A percentile compares a stretch with the other conserved stretches of the same genome.
Conservation (phyloP, 1,284 basidiomycete genomes). For the Ustilago bromivora region DNA sequence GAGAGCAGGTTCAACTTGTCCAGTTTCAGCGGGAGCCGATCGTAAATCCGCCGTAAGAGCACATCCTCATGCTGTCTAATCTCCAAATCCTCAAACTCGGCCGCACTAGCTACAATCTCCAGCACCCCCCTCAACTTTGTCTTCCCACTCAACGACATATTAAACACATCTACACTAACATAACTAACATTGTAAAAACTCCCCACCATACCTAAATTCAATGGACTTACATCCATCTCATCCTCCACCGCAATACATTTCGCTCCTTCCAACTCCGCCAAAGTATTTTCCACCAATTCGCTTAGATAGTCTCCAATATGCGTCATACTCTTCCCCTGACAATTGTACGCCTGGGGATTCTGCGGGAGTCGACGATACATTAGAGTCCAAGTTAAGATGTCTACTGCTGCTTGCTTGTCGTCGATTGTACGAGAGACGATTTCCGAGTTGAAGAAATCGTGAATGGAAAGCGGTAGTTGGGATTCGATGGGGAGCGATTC, state of each 20-base stretch:
- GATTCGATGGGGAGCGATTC: slow-evolving; percentile 97
- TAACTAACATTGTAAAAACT: slow-evolving; percentile 79
- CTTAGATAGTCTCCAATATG: slow-evolving; percentile 74
- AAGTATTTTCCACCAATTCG: slow-evolving; percentile 92
- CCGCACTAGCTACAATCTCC: slow-evolving; percentile 94
- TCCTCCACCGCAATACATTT: slow-evolving; percentile 92
- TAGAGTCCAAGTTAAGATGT: slow-evolving; percentile 92
- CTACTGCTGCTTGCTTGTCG: slow-evolving; percentile 71
- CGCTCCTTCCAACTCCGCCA: slow-evolving; percentile 89
- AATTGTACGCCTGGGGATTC: slow-evolving; percentile 74
- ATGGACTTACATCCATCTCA: slow-evolving; percentile 72
- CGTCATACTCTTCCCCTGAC: slow-evolving; percentile 63
- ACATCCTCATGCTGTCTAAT: slow-evolving; percentile 78
- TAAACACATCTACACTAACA: slow-evolving; percentile 96
- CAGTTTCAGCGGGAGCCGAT: slow-evolving; percentile 96
- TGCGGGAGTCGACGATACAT: slow-evolving; percentile 97
- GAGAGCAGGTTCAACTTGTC: slow-evolving; percentile 85
- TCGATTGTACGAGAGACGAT: slow-evolving; percentile 98
- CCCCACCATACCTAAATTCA: slow-evolving; percentile 70
- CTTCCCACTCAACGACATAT: slow-evolving; percentile 90
- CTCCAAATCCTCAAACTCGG: slow-evolving; percentile 89
- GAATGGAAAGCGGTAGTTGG: slow-evolving; percentile 74
- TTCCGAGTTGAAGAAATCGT: slow-evolving; percentile 98
- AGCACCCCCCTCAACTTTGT: slow-evolving; percentile 98
- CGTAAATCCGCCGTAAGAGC: slow-evolving; percentile 80